A percentile compares a stretch with the other conserved stretches of the same genome.
Evolutionary conservation across 352 stramenopile genomes (phyloP).

Genomic region (Phytopythium sindhum): DNA sequence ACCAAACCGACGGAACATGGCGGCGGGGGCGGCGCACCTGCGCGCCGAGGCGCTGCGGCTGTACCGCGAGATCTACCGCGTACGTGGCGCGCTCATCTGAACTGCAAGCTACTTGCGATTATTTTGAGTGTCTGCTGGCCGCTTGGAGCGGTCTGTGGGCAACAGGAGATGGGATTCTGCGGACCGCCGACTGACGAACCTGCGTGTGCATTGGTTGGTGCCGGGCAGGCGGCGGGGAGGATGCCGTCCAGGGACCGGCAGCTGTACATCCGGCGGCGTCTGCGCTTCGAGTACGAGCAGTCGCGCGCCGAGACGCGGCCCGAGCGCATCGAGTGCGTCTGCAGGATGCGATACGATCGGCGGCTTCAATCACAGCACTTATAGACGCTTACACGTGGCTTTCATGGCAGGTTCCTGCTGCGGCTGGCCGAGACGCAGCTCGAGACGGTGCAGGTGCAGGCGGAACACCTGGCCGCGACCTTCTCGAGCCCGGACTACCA

Average conservation of each 20-base stretch:
- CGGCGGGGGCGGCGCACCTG: slow-evolving; percentile 1
- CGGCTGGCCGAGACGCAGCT: slow-evolving; percentile 73
- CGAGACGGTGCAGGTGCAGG: slow-evolving; percentile 72
- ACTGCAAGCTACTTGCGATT: not conserved
- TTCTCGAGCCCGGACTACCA: slow-evolving; percentile 75
- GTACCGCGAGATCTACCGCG: slow-evolving; percentile 76
- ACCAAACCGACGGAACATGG: not conserved
- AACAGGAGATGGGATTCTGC: no score
- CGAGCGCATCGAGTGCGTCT: slow-evolving; percentile 52
- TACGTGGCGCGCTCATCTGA: slow-evolving; percentile 15
- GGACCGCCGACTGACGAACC: not conserved
- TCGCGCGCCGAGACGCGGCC: slow-evolving; percentile 44
- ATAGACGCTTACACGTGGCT: not conserved
- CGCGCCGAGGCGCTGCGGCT: slow-evolving; percentile 46
- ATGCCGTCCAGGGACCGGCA: slow-evolving; percentile 67
- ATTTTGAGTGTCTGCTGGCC: not conserved
- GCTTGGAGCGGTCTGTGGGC: not conserved
- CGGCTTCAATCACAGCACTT: no score
- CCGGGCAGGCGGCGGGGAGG: slow-evolving; percentile 42
- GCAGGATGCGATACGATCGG: no score
- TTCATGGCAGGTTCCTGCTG: slow-evolving; percentile 45
- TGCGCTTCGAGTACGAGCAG: slow-evolving; percentile 73
- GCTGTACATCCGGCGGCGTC: slow-evolving; percentile 60
- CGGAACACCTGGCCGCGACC: slow-evolving; percentile 47
- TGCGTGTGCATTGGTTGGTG: not conserved